Evolutionary conservation across 805 yeast genomes (phyloP), one percentile per base, ranked within the genome.

Genomic region (Starmerella riodocensis): DNA sequence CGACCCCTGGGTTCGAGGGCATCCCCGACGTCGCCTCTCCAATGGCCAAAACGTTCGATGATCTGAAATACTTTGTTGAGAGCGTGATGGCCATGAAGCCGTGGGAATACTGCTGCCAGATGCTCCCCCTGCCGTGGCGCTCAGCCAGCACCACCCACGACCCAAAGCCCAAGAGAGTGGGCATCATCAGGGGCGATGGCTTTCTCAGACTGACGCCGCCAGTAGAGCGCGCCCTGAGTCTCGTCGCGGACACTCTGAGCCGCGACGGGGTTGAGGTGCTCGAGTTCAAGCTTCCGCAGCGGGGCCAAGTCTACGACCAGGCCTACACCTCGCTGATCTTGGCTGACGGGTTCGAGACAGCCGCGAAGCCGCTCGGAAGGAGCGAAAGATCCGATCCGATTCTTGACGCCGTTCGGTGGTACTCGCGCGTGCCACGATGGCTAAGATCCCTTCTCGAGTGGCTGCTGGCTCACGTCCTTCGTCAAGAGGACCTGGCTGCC

Each of bases 241-340:
- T 54, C 34, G 56, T 61, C 9, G 58, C 57, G 9, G 67, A 58
- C 6, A 62, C 66, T 20, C 53, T 63, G 32, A 43, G 52, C 40
- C 59, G 55, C 35, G 60, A 56, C 34, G 74, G 74, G 37, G 70
- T 67, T 43, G 67, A 63, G 39, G 60, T 68, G 17, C 62, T 65
- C 12, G 65, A 60, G 18, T 67, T 67, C 59, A 54, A 50, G 5
- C 60, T 68, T 7, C 72, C 79, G 28, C 67, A 64, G 40, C 71
- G 73, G 3, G 56, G 71, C 36, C 66, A 70, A 49, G 78, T 78
- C 22, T 69, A 68, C 44, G 76, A 78, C 5, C 66, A 76, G 25
- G 33, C 26, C 33, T 79, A 66, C 44, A 52, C 66, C 33, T 62
- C 58, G 39, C 43, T 63, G 37, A 51, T 60, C 22, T 35, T 46